Conservation (phyloP, 345 rosid genomes). For the Trapa bicornis region DNA sequence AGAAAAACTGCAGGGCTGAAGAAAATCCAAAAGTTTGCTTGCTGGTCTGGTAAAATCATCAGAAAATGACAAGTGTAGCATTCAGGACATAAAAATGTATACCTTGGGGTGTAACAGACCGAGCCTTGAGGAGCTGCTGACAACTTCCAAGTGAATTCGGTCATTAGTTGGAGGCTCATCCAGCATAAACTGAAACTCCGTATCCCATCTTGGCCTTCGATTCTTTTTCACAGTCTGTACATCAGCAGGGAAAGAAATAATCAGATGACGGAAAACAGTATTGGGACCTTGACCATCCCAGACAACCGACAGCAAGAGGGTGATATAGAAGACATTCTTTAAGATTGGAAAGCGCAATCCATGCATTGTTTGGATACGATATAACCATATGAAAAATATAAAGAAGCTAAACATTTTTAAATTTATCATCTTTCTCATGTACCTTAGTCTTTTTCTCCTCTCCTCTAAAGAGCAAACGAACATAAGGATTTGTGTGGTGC, state of each 20-base stretch:
- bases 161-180: constrained; percentile 76
- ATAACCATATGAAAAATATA: neutral
- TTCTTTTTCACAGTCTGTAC: constrained; percentile 62
- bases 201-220: constrained; percentile 93
- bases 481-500: constrained; percentile 81
- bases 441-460: constrained; percentile 88
- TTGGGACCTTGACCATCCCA: neutral
- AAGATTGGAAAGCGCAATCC: neutral
- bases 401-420: neutral
- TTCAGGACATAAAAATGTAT: neutral
- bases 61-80: neutral
- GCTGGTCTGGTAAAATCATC: neutral
- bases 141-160: constrained; percentile 64
- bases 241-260: neutral
- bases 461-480: constrained; percentile 66
- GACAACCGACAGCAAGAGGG: neutral
- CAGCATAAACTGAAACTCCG: constrained; percentile 65
- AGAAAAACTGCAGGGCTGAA: neutral
- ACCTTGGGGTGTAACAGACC: constrained; percentile 84
- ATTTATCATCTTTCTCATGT: neutral
- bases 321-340: neutral
- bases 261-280: neutral
- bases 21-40: neutral
- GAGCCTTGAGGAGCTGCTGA: constrained; percentile 68
- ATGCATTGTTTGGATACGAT: neutral